Percentiles rank a stretch among this genome's conserved stretches.
Evolutionary conservation across 768 basidiomycete genomes (phyloP).

Genomic region (Dacryopinax spathularia): DNA sequence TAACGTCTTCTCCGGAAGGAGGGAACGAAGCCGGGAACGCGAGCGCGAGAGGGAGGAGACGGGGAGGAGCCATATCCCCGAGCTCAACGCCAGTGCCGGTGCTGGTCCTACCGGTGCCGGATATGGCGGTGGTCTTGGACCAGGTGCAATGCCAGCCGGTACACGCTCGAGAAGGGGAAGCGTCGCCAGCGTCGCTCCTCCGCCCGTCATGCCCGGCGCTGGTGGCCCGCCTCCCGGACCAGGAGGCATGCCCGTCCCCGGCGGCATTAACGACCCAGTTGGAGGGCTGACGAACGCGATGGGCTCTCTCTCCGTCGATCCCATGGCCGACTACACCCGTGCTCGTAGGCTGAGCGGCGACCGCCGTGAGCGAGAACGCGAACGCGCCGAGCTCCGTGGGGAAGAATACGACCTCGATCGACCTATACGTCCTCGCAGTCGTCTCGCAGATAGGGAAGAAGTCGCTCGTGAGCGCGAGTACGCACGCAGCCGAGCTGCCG

Average conservation of each 20-base stretch:
- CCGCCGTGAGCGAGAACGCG: background rate
- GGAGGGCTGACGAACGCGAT: background rate
- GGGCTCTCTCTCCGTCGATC: background rate
- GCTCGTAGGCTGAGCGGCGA: constrained; percentile 2
- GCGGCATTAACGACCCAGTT: background rate
- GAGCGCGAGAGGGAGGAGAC: background rate
- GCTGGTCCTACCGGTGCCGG: background rate
- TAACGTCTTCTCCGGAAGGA: background rate
- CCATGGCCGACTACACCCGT: constrained; percentile 17
- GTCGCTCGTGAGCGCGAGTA: background rate
- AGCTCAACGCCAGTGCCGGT: background rate
- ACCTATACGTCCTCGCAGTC: background rate
- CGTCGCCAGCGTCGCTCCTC: background rate
- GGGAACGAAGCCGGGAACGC: background rate
- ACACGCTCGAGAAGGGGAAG: background rate
- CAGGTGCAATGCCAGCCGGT: background rate
- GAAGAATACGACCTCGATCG: background rate
- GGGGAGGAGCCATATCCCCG: background rate
- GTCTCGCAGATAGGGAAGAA: background rate
- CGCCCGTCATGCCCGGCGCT: background rate
- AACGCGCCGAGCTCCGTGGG: background rate
- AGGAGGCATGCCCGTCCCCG: background rate
- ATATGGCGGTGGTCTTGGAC: background rate
- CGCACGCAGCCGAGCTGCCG: background rate
- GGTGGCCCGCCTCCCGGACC: background rate